phyloP scores from a whole-genome alignment of 2,329 filamentous ascomycete species.

The Arthrobotrys musiformis region DNA sequence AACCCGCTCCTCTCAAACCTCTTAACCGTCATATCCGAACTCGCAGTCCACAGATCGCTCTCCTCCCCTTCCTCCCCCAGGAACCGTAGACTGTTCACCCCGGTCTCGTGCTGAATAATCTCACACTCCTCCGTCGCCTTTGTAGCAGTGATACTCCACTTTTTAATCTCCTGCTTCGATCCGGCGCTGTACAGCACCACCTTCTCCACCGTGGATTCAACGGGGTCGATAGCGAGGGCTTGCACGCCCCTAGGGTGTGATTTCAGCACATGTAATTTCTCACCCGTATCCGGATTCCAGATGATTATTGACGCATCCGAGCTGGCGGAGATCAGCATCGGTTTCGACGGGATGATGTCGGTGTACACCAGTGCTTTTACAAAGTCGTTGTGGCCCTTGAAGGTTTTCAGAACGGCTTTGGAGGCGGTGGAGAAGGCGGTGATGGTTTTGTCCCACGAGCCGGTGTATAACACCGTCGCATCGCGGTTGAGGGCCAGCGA shows the following conservation, averaged over 20 bases:
- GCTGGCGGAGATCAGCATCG: constrained; percentile 75
- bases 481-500: constrained; percentile 74
- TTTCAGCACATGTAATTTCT: constrained; percentile 78
- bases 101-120: constrained; percentile 87
- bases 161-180: constrained; percentile 80
- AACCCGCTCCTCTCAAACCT: constrained; percentile 64
- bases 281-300: constrained; percentile 78
- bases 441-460: constrained; percentile 92
- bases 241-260: constrained; percentile 83
- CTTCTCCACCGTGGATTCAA: constrained; percentile 66
- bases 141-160: constrained; percentile 74
- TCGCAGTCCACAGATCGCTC: constrained; percentile 92
- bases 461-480: constrained; percentile 77
- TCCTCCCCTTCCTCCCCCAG: constrained; percentile 70
- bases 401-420: constrained; percentile 69
- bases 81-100: constrained; percentile 83
- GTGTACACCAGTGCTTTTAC: constrained; percentile 78
- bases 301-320: constrained; percentile 84
- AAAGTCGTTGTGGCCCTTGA: constrained; percentile 86
- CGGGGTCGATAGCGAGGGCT: constrained; percentile 78
- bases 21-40: constrained; percentile 87
- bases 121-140: constrained; percentile 63
- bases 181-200: constrained; percentile 80
- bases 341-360: constrained; percentile 20
- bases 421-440: constrained; percentile 82